Base-by-base conservation (phyloP, 2,329 filamentous ascomycete genomes). In the Pseudodiploospora longispora region DNA sequence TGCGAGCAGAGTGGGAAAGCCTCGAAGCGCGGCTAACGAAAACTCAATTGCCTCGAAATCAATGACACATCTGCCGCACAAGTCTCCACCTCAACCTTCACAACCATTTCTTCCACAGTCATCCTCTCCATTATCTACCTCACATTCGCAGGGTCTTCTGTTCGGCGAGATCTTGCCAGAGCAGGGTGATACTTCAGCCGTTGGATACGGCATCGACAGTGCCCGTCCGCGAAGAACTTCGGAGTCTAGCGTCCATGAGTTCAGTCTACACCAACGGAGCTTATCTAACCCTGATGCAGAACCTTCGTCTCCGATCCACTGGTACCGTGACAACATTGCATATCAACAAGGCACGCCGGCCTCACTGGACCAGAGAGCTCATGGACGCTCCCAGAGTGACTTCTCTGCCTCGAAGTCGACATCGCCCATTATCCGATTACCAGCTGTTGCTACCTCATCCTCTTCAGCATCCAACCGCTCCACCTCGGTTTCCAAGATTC, bases 121-220 rank as follows among this genome's bases (percentile, higher is more conserved):
- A 41, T 52, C 57, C 36, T 58, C 64, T 52, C 56, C 66, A 59
- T 50, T 52, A 59, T 61, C 49, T 54, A 54, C 52, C 41, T 59
- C 55, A 30, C 61, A 62, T 49, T 53, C 67, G 39, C 70, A 72
- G 43, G 74, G 74, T 49, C 76, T 86, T 32, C 66, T 90, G 19
- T 91, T 91, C 65, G 86, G 86, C 33, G 87, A 90, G 62, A 75
- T 90, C 52, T 66, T 80, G 29, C 74, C 78, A n/a, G 70, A 78
- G 33, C 72, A 78, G 52, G 71, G 70, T 54, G 70, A 76, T 52
- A 58, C 70, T 28, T 62, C 69, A 19, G 66, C 73, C 40, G 67
- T 71, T 41, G 80, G 78, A 5, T 80, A 79, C 64, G 82, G 82
- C 41, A 84, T 85, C 50, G 68, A 75, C 47, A 57, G 52, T 40